phyloP scores from a whole-genome alignment of 371 early-diverging fungal species.

The Furculomyces boomerangus region DNA sequence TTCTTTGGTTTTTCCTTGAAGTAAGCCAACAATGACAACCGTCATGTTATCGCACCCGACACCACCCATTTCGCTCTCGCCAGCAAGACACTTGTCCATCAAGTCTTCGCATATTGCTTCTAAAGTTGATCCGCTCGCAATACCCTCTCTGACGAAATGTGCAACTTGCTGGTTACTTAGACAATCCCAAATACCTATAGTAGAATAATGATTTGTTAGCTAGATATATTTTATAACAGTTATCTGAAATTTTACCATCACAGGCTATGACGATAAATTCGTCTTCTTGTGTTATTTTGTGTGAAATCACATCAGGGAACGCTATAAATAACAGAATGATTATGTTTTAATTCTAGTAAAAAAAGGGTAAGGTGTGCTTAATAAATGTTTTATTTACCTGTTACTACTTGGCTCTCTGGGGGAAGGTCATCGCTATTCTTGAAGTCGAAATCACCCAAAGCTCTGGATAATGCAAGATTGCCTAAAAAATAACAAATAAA shows the following conservation, averaged over 20 bases:
- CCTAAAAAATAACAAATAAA: conserved; percentile 1
- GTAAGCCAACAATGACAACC: conserved; percentile 69
- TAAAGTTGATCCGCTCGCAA: conserved; percentile 37
- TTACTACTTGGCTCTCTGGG: conserved; percentile 79
- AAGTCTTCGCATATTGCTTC: conserved; percentile 58
- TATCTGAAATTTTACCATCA: conserved; percentile 40
- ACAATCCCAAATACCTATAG: conserved; percentile 80
- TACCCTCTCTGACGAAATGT: conserved; percentile 46
- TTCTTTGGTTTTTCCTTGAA: conserved; percentile 47
- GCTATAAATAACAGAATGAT: conserved; percentile 20
- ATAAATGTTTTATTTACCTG: conserved; percentile 25
- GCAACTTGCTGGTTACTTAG: conserved; percentile 76
- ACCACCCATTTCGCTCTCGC: conserved; percentile 59
- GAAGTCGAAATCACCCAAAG: conserved; percentile 93
- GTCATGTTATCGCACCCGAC: conserved; percentile 98
- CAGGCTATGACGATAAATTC: conserved; percentile 92
- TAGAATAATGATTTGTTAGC: conserved; percentile 17
- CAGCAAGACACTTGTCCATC: conserved; percentile 82
- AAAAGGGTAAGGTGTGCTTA: neutral
- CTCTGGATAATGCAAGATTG: conserved; percentile 85
- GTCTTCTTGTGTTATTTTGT: conserved; percentile 41
- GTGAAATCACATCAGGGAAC: conserved; percentile 60
- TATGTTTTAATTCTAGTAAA: neutral
- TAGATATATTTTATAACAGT: conserved; percentile 7
- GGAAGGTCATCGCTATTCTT: conserved; percentile 51